phyloP scores from a whole-genome alignment of 1,284 basidiomycete species.

The Ceratobasidium sp. region DNA sequence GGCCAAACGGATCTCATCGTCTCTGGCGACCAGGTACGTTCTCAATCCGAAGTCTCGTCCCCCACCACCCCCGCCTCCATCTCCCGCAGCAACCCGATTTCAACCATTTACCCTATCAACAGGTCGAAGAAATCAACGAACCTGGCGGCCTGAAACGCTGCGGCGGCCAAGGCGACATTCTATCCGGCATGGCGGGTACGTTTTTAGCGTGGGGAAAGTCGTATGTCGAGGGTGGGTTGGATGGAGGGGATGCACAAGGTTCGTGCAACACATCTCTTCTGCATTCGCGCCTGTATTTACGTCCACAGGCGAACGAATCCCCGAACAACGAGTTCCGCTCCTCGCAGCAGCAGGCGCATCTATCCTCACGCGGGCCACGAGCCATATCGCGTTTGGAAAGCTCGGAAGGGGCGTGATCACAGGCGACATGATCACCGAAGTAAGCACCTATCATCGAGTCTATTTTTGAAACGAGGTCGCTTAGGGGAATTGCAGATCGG shows the following conservation, averaged over 20 bases:
- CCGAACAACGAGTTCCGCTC: slow-evolving; percentile 75
- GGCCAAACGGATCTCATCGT: slow-evolving; percentile 76
- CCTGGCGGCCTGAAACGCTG: slow-evolving; percentile 90
- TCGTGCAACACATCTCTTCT: not conserved
- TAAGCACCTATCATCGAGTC: not conserved
- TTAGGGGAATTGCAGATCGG: slow-evolving; percentile 60
- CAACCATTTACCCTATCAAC: slow-evolving; percentile 50
- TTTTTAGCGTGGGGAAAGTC: slow-evolving; percentile 95
- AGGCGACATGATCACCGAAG: slow-evolving; percentile 83
- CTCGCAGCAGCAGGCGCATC: slow-evolving; percentile 90
- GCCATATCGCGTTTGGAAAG: slow-evolving; percentile 77
- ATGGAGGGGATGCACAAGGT: slow-evolving; percentile 56
- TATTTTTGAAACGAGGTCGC: not conserved
- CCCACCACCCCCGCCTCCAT: not conserved
- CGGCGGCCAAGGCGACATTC: slow-evolving; percentile 95
- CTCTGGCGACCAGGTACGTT: slow-evolving; percentile 36
- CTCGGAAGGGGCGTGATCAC: slow-evolving; percentile 88
- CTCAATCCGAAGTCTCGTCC: slow-evolving; percentile 1
- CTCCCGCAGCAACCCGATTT: not conserved
- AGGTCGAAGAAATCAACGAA: slow-evolving; percentile 72
- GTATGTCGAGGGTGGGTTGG: slow-evolving; percentile 84
- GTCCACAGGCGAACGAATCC: slow-evolving; percentile 57
- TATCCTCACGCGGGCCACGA: slow-evolving; percentile 86
- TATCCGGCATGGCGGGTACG: slow-evolving; percentile 87
- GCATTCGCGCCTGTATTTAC: not conserved